Conservation (phyloP, 352 stramenopile genomes). For the Phytophthora meadii region DNA sequence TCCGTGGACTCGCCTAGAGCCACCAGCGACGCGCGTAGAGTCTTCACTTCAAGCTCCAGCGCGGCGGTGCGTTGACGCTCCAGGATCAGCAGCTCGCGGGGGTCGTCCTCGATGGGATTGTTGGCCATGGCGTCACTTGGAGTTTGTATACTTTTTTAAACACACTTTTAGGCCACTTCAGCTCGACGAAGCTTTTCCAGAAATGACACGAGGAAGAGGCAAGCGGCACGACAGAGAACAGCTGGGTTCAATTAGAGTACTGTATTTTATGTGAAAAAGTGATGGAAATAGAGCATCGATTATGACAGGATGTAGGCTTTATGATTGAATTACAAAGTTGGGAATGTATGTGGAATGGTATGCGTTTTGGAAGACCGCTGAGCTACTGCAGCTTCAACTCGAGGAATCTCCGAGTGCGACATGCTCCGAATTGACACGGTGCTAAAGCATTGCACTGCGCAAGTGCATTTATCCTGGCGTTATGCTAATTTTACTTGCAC, state of each 20-base stretch:
- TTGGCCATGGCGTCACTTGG: constrained; percentile 19
- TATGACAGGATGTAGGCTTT: background rate
- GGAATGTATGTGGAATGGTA: background rate
- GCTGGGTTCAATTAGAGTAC: constrained; percentile 3
- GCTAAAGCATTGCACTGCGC: background rate
- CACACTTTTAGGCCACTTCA: constrained; percentile 3
- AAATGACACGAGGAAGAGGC: constrained; percentile 35
- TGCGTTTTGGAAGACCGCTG: background rate
- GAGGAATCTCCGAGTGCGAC: constrained; percentile 14
- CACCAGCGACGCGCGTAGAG: constrained; percentile 73
- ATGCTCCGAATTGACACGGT: constrained; percentile 10
- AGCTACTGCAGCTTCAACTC: constrained; percentile 11
- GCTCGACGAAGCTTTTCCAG: constrained; percentile 22
- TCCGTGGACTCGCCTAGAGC: constrained; percentile 85
- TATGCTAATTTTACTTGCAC: background rate
- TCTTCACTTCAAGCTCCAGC: constrained; percentile 73
- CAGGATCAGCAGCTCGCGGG: constrained; percentile 67
- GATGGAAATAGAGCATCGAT: constrained; percentile 3
- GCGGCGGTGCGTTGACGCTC: constrained; percentile 80
- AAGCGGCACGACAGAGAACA: constrained; percentile 24
- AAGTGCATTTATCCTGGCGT: background rate
- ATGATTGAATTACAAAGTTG: background rate
- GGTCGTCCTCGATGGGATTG: constrained; percentile 39
- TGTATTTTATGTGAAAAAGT: background rate
- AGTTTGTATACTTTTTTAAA: background rate